Conservation (phyloP, 495 filamentous ascomycete genomes). For the Pseudevernia furfuracea region DNA sequence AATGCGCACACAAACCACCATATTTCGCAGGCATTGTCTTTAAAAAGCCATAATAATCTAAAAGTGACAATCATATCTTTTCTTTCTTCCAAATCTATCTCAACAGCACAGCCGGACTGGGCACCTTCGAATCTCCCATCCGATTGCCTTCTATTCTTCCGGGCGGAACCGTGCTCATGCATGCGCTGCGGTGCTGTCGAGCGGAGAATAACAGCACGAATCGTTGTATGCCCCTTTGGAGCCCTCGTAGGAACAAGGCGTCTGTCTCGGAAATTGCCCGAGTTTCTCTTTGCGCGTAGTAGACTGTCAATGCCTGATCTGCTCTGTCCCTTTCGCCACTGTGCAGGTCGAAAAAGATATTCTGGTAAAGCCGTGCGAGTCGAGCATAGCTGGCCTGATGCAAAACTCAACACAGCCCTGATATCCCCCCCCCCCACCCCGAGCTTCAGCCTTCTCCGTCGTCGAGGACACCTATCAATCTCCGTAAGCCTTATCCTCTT, state of each 20-base stretch:
- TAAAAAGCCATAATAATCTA: neutral
- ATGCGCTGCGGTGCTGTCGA: neutral
- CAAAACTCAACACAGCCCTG: neutral
- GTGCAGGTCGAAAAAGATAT: neutral
- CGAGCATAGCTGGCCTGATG: neutral
- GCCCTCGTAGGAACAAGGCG: neutral
- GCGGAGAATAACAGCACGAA: neutral
- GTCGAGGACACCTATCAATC: neutral
- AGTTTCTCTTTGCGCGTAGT: neutral
- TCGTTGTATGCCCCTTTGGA: neutral
- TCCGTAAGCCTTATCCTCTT: conserved; percentile 29
- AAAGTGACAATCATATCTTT: neutral
- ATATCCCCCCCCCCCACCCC: neutral
- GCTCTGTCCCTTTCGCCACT: neutral
- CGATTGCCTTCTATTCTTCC: neutral
- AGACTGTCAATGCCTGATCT: neutral
- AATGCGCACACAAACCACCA: neutral
- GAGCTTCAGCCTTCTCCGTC: neutral
- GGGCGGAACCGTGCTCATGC: neutral
- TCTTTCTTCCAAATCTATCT: neutral
- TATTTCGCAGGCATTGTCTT: neutral
- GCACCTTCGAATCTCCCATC: neutral
- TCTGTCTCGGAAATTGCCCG: neutral
- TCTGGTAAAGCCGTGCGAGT: neutral
- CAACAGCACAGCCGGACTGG: neutral